phyloP scores from a whole-genome alignment of 2,329 filamentous ascomycete species.

The Cladosporium phlei region DNA sequence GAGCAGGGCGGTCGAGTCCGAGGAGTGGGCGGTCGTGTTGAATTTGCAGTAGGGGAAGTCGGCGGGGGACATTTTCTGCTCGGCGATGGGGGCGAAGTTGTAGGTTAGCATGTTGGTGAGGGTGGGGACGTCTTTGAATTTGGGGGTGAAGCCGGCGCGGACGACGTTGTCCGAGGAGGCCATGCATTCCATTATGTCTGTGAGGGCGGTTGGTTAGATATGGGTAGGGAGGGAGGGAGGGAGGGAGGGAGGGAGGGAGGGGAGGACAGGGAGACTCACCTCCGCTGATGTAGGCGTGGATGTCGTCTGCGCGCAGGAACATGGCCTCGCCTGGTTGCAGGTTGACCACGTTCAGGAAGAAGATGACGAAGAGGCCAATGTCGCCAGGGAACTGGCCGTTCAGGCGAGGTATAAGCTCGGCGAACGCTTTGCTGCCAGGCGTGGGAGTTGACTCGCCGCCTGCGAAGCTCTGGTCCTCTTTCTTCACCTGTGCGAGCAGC shows the following conservation, averaged over 20 bases:
- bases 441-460: conserved; percentile 60
- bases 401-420: conserved; percentile 70
- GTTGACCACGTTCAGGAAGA: conserved; percentile 94
- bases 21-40: conserved; percentile 76
- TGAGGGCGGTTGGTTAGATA: not conserved
- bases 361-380: conserved; percentile 89
- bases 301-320: conserved; percentile 94
- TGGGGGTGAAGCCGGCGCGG: conserved; percentile 92
- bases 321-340: conserved; percentile 86
- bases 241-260: not conserved
- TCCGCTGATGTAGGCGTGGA: conserved; percentile 87
- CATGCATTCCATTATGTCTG: conserved; percentile 98
- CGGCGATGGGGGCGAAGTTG: conserved; percentile 85
- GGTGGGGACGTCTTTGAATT: conserved; percentile 93
- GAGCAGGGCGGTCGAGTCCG: conserved; percentile 64
- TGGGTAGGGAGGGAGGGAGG: not conserved
- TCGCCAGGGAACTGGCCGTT: conserved; percentile 82
- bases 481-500: conserved; percentile 66
- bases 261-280: conserved; percentile 24
- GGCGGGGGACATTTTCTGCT: conserved; percentile 85
- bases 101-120: conserved; percentile 91
- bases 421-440: conserved; percentile 64
- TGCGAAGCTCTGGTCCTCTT: conserved; percentile 68
- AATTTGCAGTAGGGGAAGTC: conserved; percentile 83
- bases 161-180: conserved; percentile 98